Conservation (phyloP, 2,329 filamentous ascomycete genomes). For the Arthroderma sp. region DNA sequence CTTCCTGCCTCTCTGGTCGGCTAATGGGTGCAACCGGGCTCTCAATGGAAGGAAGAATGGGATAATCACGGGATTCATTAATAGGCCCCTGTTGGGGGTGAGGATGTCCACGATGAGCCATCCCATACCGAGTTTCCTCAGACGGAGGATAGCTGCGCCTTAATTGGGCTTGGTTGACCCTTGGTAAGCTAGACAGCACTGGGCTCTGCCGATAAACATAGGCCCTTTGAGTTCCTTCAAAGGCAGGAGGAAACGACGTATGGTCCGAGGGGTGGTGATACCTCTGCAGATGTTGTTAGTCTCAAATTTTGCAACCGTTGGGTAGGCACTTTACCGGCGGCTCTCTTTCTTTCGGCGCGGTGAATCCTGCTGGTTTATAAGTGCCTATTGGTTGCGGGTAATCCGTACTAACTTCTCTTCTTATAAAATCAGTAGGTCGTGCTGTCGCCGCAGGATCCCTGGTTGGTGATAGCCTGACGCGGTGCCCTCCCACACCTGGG, state of each 20-base stretch:
- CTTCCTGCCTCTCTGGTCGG: neutral
- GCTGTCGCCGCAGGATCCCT: neutral
- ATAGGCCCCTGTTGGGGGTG: neutral
- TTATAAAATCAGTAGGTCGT: neutral
- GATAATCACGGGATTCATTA: conserved; percentile 11
- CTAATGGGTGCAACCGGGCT: conserved; percentile 11
- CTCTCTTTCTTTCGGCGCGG: neutral
- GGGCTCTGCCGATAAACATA: neutral
- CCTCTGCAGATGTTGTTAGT: conserved; percentile 14
- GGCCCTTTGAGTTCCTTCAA: conserved; percentile 15
- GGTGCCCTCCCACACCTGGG: neutral
- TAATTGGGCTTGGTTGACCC: neutral
- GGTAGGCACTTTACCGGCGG: neutral
- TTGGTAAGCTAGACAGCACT: neutral
- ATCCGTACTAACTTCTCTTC: neutral
- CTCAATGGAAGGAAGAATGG: conserved; percentile 29
- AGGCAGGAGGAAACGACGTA: conserved; percentile 16
- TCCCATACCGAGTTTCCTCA: neutral
- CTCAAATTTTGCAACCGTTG: conserved; percentile 5
- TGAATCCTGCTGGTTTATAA: neutral
- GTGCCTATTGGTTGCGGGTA: neutral
- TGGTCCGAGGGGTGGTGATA: conserved; percentile 7
- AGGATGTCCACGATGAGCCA: neutral
- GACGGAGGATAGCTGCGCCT: neutral
- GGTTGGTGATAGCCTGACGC: neutral